Conservation (phyloP, 129 eudicot genomes). For the Escallonia herrerae region DNA sequence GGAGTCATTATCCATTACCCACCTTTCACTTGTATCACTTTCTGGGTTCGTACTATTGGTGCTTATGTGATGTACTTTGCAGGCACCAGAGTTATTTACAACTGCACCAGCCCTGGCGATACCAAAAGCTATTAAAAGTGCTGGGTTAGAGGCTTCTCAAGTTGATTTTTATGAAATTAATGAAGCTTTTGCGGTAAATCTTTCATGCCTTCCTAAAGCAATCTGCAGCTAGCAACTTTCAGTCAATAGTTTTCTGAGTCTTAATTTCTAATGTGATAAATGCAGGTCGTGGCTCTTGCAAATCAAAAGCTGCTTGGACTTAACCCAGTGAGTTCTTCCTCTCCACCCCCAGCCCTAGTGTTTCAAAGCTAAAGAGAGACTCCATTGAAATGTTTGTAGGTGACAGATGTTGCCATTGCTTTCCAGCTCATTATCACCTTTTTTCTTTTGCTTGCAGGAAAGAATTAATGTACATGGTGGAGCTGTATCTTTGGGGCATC, state of each 20-base stretch:
- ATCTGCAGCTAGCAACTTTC: neutral
- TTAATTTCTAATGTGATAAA: constrained; percentile 14
- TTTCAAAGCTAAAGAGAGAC: too few relatives aligned
- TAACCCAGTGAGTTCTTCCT: constrained; percentile 57
- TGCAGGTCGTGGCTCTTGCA: constrained; percentile 96
- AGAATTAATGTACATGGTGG: constrained; percentile 91
- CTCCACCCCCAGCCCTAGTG: too few relatives aligned
- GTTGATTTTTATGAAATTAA: constrained; percentile 87
- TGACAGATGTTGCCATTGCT: neutral
- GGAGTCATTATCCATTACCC: too few relatives aligned
- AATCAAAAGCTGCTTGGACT: constrained; percentile 84
- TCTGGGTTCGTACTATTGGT: neutral
- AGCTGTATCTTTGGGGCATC: constrained; percentile 93
- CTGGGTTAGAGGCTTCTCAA: constrained; percentile 82
- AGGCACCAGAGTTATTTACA: constrained; percentile 91
- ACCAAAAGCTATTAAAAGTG: constrained; percentile 85
- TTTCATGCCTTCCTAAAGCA: constrained; percentile 2
- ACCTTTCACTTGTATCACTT: too few relatives aligned
- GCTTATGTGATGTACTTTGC: constrained; percentile 21
- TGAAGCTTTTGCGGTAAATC: constrained; percentile 90
- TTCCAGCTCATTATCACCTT: neutral
- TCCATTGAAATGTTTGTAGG: too few relatives aligned
- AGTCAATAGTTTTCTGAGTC: constrained; percentile 1
- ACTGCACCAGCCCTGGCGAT: constrained; percentile 95
- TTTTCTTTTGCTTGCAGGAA: constrained; percentile 41